A percentile compares a stretch with the other conserved stretches of the same genome.
Evolutionary conservation across 768 basidiomycete genomes (phyloP).

Genomic region (Mycena belliarum): DNA sequence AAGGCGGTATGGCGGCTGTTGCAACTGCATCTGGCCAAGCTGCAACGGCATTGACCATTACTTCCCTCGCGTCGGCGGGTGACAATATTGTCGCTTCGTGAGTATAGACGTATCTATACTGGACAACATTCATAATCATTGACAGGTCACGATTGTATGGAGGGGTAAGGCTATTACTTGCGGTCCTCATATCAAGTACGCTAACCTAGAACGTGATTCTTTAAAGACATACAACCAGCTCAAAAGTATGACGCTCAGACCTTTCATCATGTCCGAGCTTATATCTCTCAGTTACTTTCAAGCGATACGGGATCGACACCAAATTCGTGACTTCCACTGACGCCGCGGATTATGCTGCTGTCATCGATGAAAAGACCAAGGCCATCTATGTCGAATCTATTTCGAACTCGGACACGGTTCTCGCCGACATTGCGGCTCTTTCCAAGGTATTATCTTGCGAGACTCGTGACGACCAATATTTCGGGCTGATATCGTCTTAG

Average conservation of each 20-base stretch:
- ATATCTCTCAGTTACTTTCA: conserved; percentile 44
- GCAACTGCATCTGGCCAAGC: conserved; percentile 61
- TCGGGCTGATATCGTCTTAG: conserved; percentile 25
- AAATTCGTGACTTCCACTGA: conserved; percentile 54
- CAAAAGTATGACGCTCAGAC: conserved; percentile 42
- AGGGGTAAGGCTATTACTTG: not conserved
- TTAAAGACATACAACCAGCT: conserved; percentile 70
- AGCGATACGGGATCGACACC: conserved; percentile 53
- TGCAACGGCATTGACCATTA: conserved; percentile 63
- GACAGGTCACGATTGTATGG: not conserved
- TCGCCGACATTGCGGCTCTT: conserved; percentile 56
- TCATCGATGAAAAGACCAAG: conserved; percentile 63
- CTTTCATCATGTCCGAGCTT: not conserved
- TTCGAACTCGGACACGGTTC: conserved; percentile 60
- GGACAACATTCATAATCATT: too few relatives aligned
- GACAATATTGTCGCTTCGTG: conserved; percentile 69
- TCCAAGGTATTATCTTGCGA: conserved; percentile 44
- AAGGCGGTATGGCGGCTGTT: conserved; percentile 62
- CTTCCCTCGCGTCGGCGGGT: conserved; percentile 50
- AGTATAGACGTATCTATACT: conserved; percentile 14
- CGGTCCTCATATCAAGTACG: not conserved
- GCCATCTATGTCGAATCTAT: conserved; percentile 62
- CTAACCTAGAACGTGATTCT: conserved; percentile 2
- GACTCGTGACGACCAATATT: not conserved
- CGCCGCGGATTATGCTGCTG: conserved; percentile 47